Percentiles rank a stretch among this genome's conserved stretches.
phyloP scores from a whole-genome alignment of 768 basidiomycete species.

The Gymnopilus junonius region DNA sequence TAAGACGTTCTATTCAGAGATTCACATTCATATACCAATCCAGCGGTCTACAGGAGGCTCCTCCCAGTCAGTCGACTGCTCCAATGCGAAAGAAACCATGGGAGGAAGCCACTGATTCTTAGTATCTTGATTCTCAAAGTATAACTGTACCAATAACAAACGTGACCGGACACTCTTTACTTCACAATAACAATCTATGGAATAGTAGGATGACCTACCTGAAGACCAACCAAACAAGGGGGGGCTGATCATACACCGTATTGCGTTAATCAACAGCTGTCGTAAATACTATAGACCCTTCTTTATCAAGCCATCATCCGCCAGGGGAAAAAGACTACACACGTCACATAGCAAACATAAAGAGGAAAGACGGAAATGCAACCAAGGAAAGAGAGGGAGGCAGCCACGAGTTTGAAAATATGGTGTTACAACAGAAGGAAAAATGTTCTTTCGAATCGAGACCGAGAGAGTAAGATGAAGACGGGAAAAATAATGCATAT shows the following conservation, averaged over 20 bases:
- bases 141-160: background rate
- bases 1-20: conserved; percentile 33
- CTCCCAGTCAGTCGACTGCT: conserved; percentile 60
- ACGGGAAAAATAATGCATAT: conserved; percentile 1
- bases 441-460: background rate
- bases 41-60: conserved; percentile 43
- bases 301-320: background rate
- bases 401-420: conserved; percentile 3
- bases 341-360: background rate
- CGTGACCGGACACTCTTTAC: background rate
- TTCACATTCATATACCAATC: too few species aligned
- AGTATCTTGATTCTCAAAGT: background rate
- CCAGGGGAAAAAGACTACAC: background rate
- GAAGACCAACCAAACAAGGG: background rate
- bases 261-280: background rate
- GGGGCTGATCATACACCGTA: background rate
- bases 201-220: background rate
- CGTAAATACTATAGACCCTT: background rate
- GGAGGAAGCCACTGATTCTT: conserved; percentile 43
- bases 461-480: background rate
- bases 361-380: background rate
- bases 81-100: conserved; percentile 67
- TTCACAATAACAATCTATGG: background rate
- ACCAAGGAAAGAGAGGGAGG: conserved; percentile 5
- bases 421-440: conserved; percentile 1